These are phyloP conservation scores for Vanderwaltozyma tropicalis DNA, from an alignment of 805 yeast species.

Conservation along the genomic window DNA sequence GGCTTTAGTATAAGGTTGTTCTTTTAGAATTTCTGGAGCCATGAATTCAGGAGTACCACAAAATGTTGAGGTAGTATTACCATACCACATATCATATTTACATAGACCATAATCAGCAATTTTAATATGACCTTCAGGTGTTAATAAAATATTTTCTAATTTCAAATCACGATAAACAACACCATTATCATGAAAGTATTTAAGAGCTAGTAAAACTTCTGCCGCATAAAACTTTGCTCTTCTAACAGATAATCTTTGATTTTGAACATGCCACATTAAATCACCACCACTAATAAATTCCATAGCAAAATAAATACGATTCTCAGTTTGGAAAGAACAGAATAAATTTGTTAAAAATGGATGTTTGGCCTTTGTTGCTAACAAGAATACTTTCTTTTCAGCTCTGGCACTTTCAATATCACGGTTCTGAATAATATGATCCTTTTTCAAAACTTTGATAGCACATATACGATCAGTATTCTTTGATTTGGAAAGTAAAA, in stretches of 20 bases:
- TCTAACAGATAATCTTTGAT: conserved; percentile 74
- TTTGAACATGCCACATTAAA: conserved; percentile 98
- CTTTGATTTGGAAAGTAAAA: conserved; percentile 91
- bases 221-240: conserved; percentile 97
- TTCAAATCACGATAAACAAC: conserved; percentile 94
- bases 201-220: conserved; percentile 82
- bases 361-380: conserved; percentile 79
- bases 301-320: conserved; percentile 96
- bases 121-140: conserved; percentile 88
- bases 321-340: conserved; percentile 96
- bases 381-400: conserved; percentile 80
- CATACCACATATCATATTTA: conserved; percentile 84
- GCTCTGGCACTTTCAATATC: conserved; percentile 93
- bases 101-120: conserved; percentile 96
- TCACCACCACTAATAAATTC: conserved; percentile 97
- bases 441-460: conserved; percentile 91
- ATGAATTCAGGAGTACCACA: conserved; percentile 99
- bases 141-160: conserved; percentile 83
- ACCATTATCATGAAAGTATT: conserved; percentile 91
- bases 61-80: conserved; percentile 81
- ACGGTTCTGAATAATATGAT: conserved; percentile 87
- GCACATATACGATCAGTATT: conserved; percentile 79
- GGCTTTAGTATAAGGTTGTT: conserved; percentile 83
- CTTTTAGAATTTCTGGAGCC: conserved; percentile 97
- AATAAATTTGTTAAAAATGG: conserved; percentile 86